These are phyloP conservation scores for Sonneratia caseolaris DNA, from an alignment of 345 rosid species.

Conservation along the genomic window DNA sequence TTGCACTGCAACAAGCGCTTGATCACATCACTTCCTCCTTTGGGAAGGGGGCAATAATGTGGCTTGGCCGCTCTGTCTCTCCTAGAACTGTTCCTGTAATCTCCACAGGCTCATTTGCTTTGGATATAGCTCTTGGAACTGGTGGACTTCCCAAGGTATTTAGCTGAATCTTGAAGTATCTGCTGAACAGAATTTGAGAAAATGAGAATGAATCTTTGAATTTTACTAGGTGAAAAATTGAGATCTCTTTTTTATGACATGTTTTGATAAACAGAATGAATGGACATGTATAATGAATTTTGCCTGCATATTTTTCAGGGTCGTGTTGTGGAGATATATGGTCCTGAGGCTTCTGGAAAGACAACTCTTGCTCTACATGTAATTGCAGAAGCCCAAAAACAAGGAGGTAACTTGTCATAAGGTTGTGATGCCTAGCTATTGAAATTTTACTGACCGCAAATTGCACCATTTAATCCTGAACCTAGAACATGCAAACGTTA, in stretches of 20 bases:
- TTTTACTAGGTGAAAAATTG: no score
- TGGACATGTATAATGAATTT: background rate
- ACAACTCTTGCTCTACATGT: constrained; percentile 94
- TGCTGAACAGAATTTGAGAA: background rate
- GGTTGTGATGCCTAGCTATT: no score
- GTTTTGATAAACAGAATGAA: no score
- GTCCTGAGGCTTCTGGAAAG: constrained; percentile 99
- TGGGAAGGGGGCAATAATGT: constrained; percentile 93
- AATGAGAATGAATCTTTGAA: background rate
- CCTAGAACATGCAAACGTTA: no score
- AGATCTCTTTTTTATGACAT: no score
- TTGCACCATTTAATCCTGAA: no score
- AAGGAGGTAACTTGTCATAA: constrained; percentile 56
- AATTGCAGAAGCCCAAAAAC: constrained; percentile 94
- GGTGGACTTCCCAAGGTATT: constrained; percentile 98
- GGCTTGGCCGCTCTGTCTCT: constrained; percentile 67
- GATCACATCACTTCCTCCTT: constrained; percentile 74
- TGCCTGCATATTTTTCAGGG: constrained; percentile 37
- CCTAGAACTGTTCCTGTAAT: constrained; percentile 66
- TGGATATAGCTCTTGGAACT: constrained; percentile 73
- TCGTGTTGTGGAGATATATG: constrained; percentile 93
- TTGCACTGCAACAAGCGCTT: constrained; percentile 78
- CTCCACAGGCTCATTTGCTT: constrained; percentile 84
- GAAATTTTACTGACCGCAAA: no score
- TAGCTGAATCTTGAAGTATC: background rate